Evolutionary conservation across 2,329 filamentous ascomycete species (phyloP), one percentile per base, ranked within the genome.

Genomic region (Pseudogymnoascus sp.): DNA sequence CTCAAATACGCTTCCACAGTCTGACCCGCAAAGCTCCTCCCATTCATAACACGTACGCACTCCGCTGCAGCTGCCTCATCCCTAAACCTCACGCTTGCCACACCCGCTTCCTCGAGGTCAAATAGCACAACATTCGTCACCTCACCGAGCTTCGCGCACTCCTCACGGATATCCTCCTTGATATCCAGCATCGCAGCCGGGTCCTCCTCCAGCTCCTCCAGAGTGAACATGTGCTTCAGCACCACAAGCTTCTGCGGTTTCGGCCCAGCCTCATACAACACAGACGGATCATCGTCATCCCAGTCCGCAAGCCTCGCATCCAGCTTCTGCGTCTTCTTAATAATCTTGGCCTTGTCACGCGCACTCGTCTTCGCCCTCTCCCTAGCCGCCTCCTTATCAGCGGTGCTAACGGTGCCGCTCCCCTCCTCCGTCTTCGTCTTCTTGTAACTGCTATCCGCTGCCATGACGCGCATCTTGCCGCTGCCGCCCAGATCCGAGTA

Each of bases 221-320:
- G 80, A 1, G 91, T 95, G 75, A 99, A 99, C 88, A 96, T 96
- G 76, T 96, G 87, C 72, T 91, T 91, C 66, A 99, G 78, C 63
- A 97, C 87, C 28, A 96, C 92, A 14, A 90, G 80, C 73, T 92
- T 95, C 69, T 92, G 90, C 76, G 84, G 89, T 70, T 79, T 81
- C 1, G 35, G 33, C 1, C 58, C 58, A 61, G 76, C 74, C 42
- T 85, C 80, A n/a, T 82, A 80, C 23, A 85, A 70, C 23, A 79
- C 75, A 1, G 80, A 83, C 25, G 88, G 83, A 62, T 93, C 88
- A 72, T 97, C 92, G 71, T 97, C 93, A 71, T 91, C 90, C 94
- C 94, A 99, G 74, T 97, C 92, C 3, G 92, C 89, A 35, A 97
- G 84, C 76, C 93, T 92, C 58, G 91, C 93, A 70, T 93, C 91